Evolutionary conservation across 306 rosid genomes (phyloP).

Genomic region (Cicer chorassanicum): DNA sequence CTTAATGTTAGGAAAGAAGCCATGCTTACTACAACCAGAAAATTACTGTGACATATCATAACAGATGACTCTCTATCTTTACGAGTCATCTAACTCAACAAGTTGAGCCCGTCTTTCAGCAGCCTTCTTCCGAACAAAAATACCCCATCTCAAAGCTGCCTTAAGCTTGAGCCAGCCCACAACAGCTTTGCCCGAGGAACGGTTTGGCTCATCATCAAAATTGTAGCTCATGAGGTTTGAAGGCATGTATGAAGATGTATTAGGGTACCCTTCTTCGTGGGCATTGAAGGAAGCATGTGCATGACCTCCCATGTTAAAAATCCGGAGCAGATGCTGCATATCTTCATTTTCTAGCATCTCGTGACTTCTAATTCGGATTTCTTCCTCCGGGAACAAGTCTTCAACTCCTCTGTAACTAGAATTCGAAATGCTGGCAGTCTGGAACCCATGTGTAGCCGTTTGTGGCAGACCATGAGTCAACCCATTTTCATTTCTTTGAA

Average conservation of each 20-base stretch:
- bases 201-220: conserved; percentile 62
- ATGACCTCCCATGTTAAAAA: conserved; percentile 66
- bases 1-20: conserved; percentile 42
- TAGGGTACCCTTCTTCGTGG: conserved; percentile 59
- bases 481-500: conserved; percentile 60
- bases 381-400: conserved; percentile 78
- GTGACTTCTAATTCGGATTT: conserved; percentile 78
- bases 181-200: conserved; percentile 88
- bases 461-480: conserved; percentile 53
- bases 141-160: conserved; percentile 96
- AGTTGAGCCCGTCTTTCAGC: conserved; percentile 93
- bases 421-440: conserved; percentile 56
- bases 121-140: conserved; percentile 79
- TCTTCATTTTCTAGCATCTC: conserved; percentile 90
- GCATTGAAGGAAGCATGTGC: conserved; percentile 52
- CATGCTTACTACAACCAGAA: conserved; percentile 11
- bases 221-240: conserved; percentile 54
- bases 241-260: conserved; percentile 59
- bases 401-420: conserved; percentile 62
- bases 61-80: conserved; percentile 47
- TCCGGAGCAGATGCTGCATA: conserved; percentile 81
- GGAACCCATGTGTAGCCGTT: conserved; percentile 57
- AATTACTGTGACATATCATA: conserved; percentile 34
- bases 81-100: conserved; percentile 79
- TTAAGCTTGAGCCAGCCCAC: conserved; percentile 95